phyloP scores from a whole-genome alignment of 148 eudicot genomes.

The Rhododendron molle region DNA sequence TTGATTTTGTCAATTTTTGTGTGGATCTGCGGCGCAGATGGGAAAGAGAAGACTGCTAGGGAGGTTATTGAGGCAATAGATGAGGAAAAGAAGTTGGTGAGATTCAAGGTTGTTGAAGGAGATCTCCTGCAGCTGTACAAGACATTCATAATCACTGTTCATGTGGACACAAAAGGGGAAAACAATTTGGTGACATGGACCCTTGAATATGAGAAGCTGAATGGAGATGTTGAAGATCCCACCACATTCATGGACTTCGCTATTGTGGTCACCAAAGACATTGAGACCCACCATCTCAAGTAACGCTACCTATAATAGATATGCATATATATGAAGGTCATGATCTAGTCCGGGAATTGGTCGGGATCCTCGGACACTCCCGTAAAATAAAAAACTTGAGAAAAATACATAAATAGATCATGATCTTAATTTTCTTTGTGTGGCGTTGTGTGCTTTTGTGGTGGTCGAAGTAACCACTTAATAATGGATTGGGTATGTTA shows the following conservation, averaged over 20 bases:
- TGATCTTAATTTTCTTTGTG: not conserved
- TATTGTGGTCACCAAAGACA: not conserved
- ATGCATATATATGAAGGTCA: not conserved
- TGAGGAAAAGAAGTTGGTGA: slow-evolving; percentile 19
- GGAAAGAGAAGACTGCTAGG: slow-evolving; percentile 12
- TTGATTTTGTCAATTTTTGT: not conserved
- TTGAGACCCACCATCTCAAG: not conserved
- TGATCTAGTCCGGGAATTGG: not conserved
- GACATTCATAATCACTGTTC: not conserved
- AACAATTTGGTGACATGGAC: slow-evolving; percentile 26
- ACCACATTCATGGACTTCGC: not conserved
- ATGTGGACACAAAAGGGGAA: slow-evolving; percentile 14
- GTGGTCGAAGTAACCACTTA: not conserved
- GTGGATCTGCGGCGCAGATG: slow-evolving; percentile 1
- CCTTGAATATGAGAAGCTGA: slow-evolving; percentile 24
- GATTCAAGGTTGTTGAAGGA: slow-evolving; percentile 18
- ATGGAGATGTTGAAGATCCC: slow-evolving; percentile 14
- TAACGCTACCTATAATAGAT: not conserved
- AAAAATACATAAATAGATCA: not conserved
- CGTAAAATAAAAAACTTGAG: not conserved
- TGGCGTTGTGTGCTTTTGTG: not conserved
- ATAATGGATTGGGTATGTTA: not conserved
- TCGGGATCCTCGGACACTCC: not conserved
- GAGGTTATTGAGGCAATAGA: slow-evolving; percentile 12
- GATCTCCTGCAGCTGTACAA: slow-evolving; percentile 15